Evolutionary conservation across 768 basidiomycete genomes (phyloP).

Genomic region (Leccinum uliginosum): DNA sequence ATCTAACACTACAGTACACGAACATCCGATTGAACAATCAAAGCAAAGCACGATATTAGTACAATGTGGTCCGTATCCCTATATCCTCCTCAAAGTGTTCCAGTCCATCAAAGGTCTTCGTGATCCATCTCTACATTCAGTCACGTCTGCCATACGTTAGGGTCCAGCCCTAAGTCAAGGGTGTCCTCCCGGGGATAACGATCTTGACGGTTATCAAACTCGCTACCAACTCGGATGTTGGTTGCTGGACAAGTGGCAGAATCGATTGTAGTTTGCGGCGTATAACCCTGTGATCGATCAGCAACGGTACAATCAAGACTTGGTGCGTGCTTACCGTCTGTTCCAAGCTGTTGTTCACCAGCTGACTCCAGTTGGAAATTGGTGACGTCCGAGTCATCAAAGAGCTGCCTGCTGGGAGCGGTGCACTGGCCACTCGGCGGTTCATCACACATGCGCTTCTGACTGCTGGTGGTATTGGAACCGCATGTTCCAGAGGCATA

Average conservation of each 20-base stretch:
- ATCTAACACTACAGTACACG: too few species aligned
- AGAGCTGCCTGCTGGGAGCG: not conserved
- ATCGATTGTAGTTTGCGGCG: not conserved
- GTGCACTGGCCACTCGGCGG: conserved; percentile 32
- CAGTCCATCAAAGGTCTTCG: not conserved
- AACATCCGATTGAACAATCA: not conserved
- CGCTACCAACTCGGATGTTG: conserved; percentile 11
- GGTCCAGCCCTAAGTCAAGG: conserved; percentile 7
- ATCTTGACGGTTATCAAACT: not conserved
- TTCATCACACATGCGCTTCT: conserved; percentile 19
- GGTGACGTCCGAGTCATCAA: not conserved
- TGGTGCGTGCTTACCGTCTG: conserved; percentile 2
- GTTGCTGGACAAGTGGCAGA: not conserved
- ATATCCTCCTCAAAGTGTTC: not conserved
- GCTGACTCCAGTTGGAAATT: conserved; percentile 7
- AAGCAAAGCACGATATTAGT: not conserved
- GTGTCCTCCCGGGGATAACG: conserved; percentile 16
- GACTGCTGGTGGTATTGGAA: conserved; percentile 1
- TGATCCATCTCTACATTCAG: not conserved
- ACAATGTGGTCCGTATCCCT: not conserved
- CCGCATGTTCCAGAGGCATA: conserved; percentile 29
- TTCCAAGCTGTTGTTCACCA: not conserved
- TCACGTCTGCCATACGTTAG: not conserved
- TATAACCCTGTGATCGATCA: not conserved
- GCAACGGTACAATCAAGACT: not conserved